These are phyloP conservation scores for Mycocentrospora acerina DNA, from an alignment of 2,329 filamentous ascomycete genomes.

Conservation along the genomic window DNA sequence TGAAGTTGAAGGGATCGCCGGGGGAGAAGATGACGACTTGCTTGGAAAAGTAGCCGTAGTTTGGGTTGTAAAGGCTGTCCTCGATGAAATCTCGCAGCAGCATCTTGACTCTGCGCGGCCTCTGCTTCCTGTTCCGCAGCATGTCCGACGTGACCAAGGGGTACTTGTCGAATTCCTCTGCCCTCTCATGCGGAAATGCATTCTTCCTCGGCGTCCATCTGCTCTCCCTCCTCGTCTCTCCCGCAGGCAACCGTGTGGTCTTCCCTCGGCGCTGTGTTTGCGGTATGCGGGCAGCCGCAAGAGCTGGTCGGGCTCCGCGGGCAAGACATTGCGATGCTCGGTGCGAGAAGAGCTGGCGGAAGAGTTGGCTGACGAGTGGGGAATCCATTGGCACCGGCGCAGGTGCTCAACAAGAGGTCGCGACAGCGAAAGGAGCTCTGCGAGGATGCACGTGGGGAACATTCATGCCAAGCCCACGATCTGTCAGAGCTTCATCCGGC, in stretches of 20 bases:
- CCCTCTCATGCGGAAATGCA: constrained; percentile 73
- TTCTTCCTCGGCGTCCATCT: constrained; percentile 85
- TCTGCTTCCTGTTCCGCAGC: constrained; percentile 69
- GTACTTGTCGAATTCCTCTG: constrained; percentile 77
- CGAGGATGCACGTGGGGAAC: constrained; percentile 26
- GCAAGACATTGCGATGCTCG: constrained; percentile 57
- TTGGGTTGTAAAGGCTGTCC: constrained; percentile 90
- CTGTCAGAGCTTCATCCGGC: constrained; percentile 22
- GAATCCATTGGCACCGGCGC: constrained; percentile 70
- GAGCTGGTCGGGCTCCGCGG: constrained; percentile 45
- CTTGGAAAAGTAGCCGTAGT: constrained; percentile 95
- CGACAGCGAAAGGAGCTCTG: constrained; percentile 16
- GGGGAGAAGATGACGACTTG: constrained; percentile 95
- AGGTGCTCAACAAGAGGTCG: constrained; percentile 8
- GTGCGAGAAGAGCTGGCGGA: constrained; percentile 82
- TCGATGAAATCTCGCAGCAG: constrained; percentile 96
- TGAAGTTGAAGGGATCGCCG: constrained; percentile 89
- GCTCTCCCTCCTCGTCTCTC: constrained; percentile 59
- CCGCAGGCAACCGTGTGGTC: constrained; percentile 28
- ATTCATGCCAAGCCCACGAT: constrained; percentile 30
- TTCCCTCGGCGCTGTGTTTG: constrained; percentile 33
- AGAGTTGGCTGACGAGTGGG: constrained; percentile 72
- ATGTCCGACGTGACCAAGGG: constrained; percentile 84
- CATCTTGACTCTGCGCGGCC: constrained; percentile 93
- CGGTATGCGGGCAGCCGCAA: constrained; percentile 42